These are phyloP conservation scores for Boletus edulis DNA, from an alignment of 768 basidiomycete genomes.

Conservation along the genomic window DNA sequence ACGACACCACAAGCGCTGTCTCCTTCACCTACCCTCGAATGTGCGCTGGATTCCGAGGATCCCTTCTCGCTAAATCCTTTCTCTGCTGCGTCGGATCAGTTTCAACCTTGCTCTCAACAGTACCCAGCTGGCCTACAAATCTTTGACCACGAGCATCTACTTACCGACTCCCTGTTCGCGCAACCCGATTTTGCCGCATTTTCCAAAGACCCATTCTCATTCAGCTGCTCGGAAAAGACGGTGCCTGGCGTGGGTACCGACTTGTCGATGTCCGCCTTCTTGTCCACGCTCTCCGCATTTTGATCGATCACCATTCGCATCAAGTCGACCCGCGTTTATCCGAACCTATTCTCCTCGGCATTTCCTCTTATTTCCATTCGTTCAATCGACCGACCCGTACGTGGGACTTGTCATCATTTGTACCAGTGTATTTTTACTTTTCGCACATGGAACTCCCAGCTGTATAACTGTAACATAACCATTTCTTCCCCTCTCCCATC, in stretches of 20 bases:
- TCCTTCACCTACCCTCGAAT: conserved; percentile 27
- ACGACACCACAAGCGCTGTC: conserved; percentile 40
- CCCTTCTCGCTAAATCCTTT: conserved; percentile 20
- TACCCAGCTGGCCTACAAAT: conserved; percentile 21
- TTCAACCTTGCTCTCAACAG: conserved; percentile 14
- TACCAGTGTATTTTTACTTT: conserved; percentile 29
- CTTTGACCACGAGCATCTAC: conserved; percentile 16
- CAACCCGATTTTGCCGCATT: conserved; percentile 23
- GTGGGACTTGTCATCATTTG: conserved; percentile 6
- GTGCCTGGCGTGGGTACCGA: conserved; percentile 24
- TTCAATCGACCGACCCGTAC: background rate
- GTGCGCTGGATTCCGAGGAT: conserved; percentile 20
- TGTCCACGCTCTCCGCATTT: conserved; percentile 30
- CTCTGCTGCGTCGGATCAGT: conserved; percentile 10
- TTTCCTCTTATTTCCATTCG: conserved; percentile 1
- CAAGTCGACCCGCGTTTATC: conserved; percentile 4
- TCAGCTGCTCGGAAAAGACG: conserved; percentile 24
- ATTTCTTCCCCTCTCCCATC: background rate
- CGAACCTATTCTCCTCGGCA: conserved; percentile 2
- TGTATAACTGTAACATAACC: conserved; percentile 25
- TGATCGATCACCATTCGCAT: conserved; percentile 12
- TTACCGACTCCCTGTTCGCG: conserved; percentile 12
- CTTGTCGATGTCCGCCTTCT: conserved; percentile 32
- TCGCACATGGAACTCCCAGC: conserved; percentile 13
- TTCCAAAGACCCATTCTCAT: conserved; percentile 24